Conservation (phyloP, 495 filamentous ascomycete species). For the Xylaria palmicola region DNA sequence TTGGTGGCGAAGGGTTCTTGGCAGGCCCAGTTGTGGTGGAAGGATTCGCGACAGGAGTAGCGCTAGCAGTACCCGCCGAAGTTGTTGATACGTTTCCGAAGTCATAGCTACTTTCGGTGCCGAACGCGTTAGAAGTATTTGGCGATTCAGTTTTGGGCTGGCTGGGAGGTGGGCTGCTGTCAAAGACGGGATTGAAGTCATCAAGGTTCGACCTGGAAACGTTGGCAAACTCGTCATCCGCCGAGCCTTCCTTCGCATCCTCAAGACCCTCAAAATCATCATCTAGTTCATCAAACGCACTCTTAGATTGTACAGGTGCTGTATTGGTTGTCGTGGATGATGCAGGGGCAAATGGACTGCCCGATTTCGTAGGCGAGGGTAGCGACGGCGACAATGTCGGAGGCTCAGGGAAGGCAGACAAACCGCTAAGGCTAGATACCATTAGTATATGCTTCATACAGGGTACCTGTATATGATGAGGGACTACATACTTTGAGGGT, state of each 20-base stretch:
- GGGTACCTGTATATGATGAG: slow-evolving; percentile 2
- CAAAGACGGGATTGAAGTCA: slow-evolving; percentile 67
- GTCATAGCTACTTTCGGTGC: slow-evolving; percentile 50
- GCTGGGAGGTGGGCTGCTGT: slow-evolving; percentile 54
- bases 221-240: slow-evolving; percentile 78
- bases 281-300: slow-evolving; percentile 73
- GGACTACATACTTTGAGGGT: slow-evolving; percentile 29
- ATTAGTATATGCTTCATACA: slow-evolving; percentile 3
- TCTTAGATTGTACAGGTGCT: slow-evolving; percentile 34
- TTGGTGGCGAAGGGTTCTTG: slow-evolving; percentile 32
- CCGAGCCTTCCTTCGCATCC: slow-evolving; percentile 88
- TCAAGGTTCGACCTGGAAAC: slow-evolving; percentile 58
- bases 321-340: slow-evolving; percentile 28
- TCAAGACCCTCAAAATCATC: slow-evolving; percentile 86
- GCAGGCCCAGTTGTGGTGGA: slow-evolving; percentile 33
- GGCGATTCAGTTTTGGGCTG: slow-evolving; percentile 51
- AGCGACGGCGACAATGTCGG: slow-evolving; percentile 27
- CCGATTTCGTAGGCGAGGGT: slow-evolving; percentile 19
- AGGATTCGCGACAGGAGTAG: slow-evolving; percentile 48
- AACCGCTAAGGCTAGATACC: slow-evolving; percentile 21
- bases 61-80: slow-evolving; percentile 50
- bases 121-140: slow-evolving; percentile 38
- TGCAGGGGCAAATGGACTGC: slow-evolving; percentile 26
- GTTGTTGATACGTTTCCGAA: slow-evolving; percentile 44
- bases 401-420: slow-evolving; percentile 32